phyloP scores from a whole-genome alignment of 2,329 filamentous ascomycete species.

The Diaporthe destruens region DNA sequence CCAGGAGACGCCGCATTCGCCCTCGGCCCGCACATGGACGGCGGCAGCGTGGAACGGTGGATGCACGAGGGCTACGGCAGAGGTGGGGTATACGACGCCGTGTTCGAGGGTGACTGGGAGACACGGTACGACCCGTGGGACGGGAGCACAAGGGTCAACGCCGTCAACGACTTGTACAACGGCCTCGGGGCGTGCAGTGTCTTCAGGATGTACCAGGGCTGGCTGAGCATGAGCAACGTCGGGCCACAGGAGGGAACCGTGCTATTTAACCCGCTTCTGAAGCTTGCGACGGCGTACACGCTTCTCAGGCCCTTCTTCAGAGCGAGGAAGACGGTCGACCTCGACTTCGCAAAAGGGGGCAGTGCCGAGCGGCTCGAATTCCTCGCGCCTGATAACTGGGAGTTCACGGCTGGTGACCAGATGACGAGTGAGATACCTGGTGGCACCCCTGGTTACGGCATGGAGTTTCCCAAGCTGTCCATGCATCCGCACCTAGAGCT shows the following conservation, averaged over 20 bases:
- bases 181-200: slow-evolving; percentile 86
- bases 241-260: slow-evolving; percentile 83
- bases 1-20: slow-evolving; percentile 79
- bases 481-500: slow-evolving; percentile 80
- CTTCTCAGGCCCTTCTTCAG: slow-evolving; percentile 88
- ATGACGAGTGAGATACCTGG: slow-evolving; percentile 76
- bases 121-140: slow-evolving; percentile 83
- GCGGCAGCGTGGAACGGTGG: slow-evolving; percentile 82
- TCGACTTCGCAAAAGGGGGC: slow-evolving; percentile 11
- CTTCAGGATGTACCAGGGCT: slow-evolving; percentile 92
- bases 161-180: slow-evolving; percentile 81
- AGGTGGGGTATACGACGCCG: slow-evolving; percentile 76
- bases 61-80: slow-evolving; percentile 75
- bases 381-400: slow-evolving; percentile 70
- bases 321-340: slow-evolving; percentile 44
- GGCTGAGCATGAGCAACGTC: slow-evolving; percentile 83
- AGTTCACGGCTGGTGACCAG: slow-evolving; percentile 58
- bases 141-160: slow-evolving; percentile 74
- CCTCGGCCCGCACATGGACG: slow-evolving; percentile 79
- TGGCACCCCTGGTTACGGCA: slow-evolving; percentile 74
- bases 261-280: slow-evolving; percentile 82
- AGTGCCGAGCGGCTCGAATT: slow-evolving; percentile 52
- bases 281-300: slow-evolving; percentile 81
- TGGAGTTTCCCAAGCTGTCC: slow-evolving; percentile 70
- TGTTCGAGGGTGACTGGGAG: slow-evolving; percentile 84